These are phyloP conservation scores for Phytophthora tubulina DNA, from an alignment of 352 stramenopile genomes.

Conservation along the genomic window DNA sequence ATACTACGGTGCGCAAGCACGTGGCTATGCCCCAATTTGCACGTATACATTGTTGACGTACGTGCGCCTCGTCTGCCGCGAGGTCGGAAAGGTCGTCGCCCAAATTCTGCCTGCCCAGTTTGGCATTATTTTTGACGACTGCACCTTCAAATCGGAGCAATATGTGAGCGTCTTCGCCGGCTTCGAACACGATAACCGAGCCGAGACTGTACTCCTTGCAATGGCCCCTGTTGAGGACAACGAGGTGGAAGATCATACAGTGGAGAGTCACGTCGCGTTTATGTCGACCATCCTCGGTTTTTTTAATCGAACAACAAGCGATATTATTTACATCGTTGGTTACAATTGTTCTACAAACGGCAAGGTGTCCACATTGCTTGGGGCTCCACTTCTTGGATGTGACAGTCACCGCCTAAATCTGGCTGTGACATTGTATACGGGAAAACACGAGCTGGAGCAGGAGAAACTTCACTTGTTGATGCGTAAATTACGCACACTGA, in stretches of 20 bases:
- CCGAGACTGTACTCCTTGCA: constrained; percentile 4
- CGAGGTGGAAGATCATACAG: neutral
- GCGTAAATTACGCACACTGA: constrained; percentile 9
- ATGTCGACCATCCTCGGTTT: neutral
- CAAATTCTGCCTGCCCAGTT: neutral
- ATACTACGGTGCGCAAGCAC: constrained; percentile 1
- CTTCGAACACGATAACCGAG: neutral
- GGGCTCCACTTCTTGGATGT: neutral
- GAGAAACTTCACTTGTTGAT: neutral
- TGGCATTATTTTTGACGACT: constrained; percentile 8
- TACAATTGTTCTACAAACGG: constrained; percentile 11
- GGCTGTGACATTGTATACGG: neutral
- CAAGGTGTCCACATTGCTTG: neutral
- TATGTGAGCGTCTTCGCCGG: constrained; percentile 3
- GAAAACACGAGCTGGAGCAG: neutral
- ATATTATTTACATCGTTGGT: neutral
- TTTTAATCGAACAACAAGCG: neutral
- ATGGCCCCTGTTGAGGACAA: neutral
- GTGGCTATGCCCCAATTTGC: neutral
- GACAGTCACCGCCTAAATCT: neutral
- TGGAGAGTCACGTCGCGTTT: constrained; percentile 11
- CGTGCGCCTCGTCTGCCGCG: neutral
- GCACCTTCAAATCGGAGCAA: constrained; percentile 14
- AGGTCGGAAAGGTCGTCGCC: neutral
- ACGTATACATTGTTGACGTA: constrained; percentile 12